Percentiles rank a stretch among this genome's conserved stretches.
These are phyloP conservation scores for Sarocladium kiliense DNA, from an alignment of 2,329 filamentous ascomycete species.

Conservation along the genomic window DNA sequence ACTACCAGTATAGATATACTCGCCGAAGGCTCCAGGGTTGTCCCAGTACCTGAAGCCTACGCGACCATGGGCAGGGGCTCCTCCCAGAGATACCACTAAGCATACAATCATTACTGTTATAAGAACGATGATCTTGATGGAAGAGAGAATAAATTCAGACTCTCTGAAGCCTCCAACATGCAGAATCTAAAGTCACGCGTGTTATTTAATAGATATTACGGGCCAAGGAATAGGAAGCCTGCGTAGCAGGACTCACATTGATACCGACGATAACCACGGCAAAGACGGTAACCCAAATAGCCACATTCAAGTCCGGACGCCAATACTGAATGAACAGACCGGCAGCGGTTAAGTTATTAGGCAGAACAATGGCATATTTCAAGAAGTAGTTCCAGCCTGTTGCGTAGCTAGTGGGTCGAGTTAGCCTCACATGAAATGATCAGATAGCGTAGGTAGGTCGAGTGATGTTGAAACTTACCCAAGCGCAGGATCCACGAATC, in stretches of 20 bases:
- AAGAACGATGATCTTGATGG: slow-evolving; percentile 39
- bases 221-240: too few species aligned
- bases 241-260: slow-evolving; percentile 20
- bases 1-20: slow-evolving; percentile 25
- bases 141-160: slow-evolving; percentile 42
- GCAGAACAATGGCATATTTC: slow-evolving; percentile 33
- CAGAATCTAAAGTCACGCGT: slow-evolving; percentile 22
- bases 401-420: slow-evolving; percentile 24
- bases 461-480: too few species aligned
- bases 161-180: slow-evolving; percentile 39
- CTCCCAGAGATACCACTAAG: slow-evolving; percentile 32
- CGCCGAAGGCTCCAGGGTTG: slow-evolving; percentile 35
- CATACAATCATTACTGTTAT: slow-evolving; percentile 27
- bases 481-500: slow-evolving; percentile 25
- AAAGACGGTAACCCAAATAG: slow-evolving; percentile 32
- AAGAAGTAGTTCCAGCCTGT: slow-evolving; percentile 44
- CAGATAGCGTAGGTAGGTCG: too few species aligned
- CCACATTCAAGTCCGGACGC: slow-evolving; percentile 30
- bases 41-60: slow-evolving; percentile 40
- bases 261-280: slow-evolving; percentile 26
- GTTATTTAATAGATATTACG: too few species aligned
- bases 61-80: slow-evolving; percentile 29
- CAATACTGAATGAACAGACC: slow-evolving; percentile 33
- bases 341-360: slow-evolving; percentile 33
- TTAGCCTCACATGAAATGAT: not conserved